Evolutionary conservation across 2,329 filamentous ascomycete genomes (phyloP).

Genomic region (Alternaria triticimaculans): DNA sequence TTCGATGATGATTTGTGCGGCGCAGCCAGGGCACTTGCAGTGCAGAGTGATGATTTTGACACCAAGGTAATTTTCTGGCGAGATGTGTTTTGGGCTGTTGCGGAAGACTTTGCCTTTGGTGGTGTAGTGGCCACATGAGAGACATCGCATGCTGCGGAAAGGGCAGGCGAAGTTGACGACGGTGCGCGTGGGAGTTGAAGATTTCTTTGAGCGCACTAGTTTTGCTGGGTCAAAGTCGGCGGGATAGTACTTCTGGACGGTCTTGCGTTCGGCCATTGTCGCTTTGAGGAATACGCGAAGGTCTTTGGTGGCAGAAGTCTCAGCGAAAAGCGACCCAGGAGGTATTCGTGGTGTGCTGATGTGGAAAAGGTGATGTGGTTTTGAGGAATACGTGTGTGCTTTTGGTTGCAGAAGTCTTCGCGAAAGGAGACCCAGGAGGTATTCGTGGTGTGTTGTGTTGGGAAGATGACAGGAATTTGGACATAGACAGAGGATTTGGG

Average conservation of each 20-base stretch:
- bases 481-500: no score
- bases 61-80: fast-evolving
- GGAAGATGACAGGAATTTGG: no score
- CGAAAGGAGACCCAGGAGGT: not conserved
- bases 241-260: not conserved
- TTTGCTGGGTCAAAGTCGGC: not conserved
- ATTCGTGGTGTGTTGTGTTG: not conserved
- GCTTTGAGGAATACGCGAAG: not conserved
- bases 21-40: not conserved
- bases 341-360: not conserved
- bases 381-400: not conserved
- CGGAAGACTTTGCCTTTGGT: not conserved
- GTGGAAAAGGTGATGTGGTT: no score
- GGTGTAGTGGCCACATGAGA: not conserved
- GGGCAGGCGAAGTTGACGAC: not conserved
- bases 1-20: not conserved
- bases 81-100: not conserved
- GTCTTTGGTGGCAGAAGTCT: no score
- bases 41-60: not conserved
- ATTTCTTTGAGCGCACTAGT: not conserved
- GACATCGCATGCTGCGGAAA: not conserved
- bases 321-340: not conserved
- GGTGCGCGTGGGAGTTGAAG: not conserved
- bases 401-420: no score
- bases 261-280: not conserved